Evolutionary conservation across 768 basidiomycete species (phyloP), one percentile per base, ranked within the genome.

Genomic region (Pseudohyphozyma bogoriensis): DNA sequence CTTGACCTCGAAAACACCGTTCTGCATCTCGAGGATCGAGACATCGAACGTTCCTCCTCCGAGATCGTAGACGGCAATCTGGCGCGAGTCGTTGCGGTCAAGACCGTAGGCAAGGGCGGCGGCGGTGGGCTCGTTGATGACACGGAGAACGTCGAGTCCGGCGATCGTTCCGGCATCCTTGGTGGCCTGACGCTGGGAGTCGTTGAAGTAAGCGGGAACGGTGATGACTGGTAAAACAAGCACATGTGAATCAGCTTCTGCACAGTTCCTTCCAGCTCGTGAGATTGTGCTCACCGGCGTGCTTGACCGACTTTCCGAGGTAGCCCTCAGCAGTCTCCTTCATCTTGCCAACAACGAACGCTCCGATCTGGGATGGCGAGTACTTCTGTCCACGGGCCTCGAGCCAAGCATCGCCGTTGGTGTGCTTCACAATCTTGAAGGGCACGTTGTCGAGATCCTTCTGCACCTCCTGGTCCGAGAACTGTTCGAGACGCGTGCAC

Each of bases 31-130:
- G 58, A 99, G 80, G 68, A 99, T 92, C 32, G 95, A 99, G 72
- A 99, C 90, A 89, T 97, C 93, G 75, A 97, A 97, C 28, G 93
- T 96, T 58, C 93, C 93, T 70, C 93, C 93, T 68, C 93, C 93
- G 35, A 97, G 81, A 79, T 99, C 95, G 74, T 97, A 99, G 60
- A 99, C 95, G 45, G 95, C 95, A 68, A 99, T 91, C 72, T 95
- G 79, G 24, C 82, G 79, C 15, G 87, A 87, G 49, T 87, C 84
- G 51, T 84, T 79, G 0, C 73, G 63, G 74, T 97, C 93, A 20
- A 95, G 83, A 76, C 95, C 95, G 73, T 99, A 99, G 0, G 95
- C 95, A 55, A 97, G 85, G 32, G 95, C 95, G 52, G 93, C 95
- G 47, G 95, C 95, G 26, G 95, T 99, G 31, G 95, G 93, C 75